Conservation (phyloP, 192 early-diverging fungal species). For the Funneliformis geosporum region DNA sequence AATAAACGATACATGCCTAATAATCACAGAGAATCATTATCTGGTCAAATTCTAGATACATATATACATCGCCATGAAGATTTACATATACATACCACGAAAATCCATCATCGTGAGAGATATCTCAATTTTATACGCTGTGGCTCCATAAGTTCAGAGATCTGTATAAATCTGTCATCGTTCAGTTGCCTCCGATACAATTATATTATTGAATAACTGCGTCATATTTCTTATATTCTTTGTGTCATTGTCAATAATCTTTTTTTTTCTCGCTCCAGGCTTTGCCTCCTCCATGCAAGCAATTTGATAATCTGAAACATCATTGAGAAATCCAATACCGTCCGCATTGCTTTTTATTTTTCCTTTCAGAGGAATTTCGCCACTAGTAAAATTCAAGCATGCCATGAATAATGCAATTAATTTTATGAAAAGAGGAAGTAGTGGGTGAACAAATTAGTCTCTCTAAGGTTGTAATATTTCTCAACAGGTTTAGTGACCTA, state of each 20-base stretch:
- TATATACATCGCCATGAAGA: constrained; percentile 7
- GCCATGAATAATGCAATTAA: constrained; percentile 2
- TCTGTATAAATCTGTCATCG: background rate
- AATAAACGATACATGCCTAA: constrained; percentile 9
- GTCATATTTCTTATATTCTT: background rate
- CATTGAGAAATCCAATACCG: constrained; percentile 16
- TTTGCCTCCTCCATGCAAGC: constrained; percentile 2
- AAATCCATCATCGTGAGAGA: constrained; percentile 14
- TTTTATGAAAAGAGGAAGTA: background rate
- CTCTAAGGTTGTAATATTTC: constrained; percentile 12
- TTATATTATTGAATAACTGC: constrained; percentile 19
- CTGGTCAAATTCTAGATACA: background rate
- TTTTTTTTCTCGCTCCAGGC: background rate
- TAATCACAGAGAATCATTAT: background rate
- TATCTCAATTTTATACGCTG: background rate
- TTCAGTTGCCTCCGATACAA: constrained; percentile 20
- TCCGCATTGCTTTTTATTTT: constrained; percentile 11
- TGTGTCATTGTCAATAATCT: background rate
- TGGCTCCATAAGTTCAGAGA: constrained; percentile 1
- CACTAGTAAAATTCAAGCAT: background rate
- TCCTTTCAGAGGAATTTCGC: constrained; percentile 7
- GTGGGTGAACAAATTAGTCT: constrained; percentile 19
- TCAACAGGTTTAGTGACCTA: constrained; percentile 20
- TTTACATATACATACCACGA: constrained; percentile 16
- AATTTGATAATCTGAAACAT: constrained; percentile 12